Conservation (phyloP, 108 stramenopile genomes). For the Hondaea fermentalgiana region DNA sequence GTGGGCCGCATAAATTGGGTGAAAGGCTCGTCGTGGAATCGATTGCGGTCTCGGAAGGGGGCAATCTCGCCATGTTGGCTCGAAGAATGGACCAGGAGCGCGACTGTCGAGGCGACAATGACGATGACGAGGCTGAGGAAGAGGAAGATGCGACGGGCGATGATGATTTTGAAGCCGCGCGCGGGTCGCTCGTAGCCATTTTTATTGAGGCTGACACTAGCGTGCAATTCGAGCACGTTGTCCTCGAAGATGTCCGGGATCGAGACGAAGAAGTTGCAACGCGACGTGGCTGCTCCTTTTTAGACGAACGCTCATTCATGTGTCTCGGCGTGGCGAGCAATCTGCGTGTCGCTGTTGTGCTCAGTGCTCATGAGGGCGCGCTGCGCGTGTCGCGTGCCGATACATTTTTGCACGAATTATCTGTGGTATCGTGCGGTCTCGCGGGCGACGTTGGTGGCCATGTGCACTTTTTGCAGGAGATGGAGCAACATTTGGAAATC, state of each 20-base stretch:
- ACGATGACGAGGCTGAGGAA: background rate
- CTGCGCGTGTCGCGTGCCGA: background rate
- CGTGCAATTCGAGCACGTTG: background rate
- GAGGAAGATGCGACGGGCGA: background rate
- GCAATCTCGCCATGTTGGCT: background rate
- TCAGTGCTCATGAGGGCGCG: background rate
- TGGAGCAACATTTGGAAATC: no score
- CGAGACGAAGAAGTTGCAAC: background rate
- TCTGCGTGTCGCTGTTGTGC: background rate
- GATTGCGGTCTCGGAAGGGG: background rate
- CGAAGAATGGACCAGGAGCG: background rate
- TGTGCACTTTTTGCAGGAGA: background rate
- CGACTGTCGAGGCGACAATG: no score
- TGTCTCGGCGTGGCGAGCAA: background rate
- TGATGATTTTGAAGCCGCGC: background rate
- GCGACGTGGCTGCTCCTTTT: background rate
- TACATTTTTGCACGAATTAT: background rate
- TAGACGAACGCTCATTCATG: background rate
- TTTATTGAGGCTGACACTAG: background rate
- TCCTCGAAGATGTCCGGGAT: background rate
- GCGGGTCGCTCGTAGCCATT: background rate
- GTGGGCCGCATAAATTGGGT: background rate
- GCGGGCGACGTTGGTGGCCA: background rate
- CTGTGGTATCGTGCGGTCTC: background rate
- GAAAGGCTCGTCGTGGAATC: background rate